phyloP scores from a whole-genome alignment of 306 rosid species.

The Sesbania bispinosa region DNA sequence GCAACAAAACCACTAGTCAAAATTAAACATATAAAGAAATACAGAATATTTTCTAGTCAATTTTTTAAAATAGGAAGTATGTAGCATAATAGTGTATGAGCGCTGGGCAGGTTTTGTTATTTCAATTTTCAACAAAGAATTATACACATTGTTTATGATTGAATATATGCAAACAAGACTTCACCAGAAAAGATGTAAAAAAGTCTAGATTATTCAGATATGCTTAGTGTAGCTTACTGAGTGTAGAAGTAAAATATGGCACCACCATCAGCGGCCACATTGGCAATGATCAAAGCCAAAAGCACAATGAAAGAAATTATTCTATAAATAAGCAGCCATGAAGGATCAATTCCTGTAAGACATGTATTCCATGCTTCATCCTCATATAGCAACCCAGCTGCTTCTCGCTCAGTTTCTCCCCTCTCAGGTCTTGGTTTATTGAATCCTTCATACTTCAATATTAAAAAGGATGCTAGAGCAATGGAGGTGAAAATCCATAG shows the following conservation, averaged over 20 bases:
- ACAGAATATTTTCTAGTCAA: background rate
- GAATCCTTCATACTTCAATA: conserved; percentile 68
- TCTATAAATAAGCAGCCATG: conserved; percentile 73
- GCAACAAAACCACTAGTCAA: background rate
- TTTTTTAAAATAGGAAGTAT: background rate
- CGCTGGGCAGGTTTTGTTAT: background rate
- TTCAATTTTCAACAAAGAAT: too few relatives aligned
- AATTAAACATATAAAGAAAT: background rate
- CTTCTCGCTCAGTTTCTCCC: conserved; percentile 34
- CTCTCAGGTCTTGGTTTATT: conserved; percentile 28
- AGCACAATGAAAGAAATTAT: conserved; percentile 56
- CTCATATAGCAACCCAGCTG: conserved; percentile 44
- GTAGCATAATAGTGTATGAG: background rate
- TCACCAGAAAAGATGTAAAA: background rate
- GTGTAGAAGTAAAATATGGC: conserved; percentile 75
- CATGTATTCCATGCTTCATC: conserved; percentile 82
- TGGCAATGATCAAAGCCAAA: conserved; percentile 50
- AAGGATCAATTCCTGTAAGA: conserved; percentile 62
- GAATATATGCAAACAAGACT: too few relatives aligned
- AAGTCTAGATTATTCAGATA: background rate
- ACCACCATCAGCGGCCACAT: conserved; percentile 48
- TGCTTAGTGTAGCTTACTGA: conserved; percentile 60
- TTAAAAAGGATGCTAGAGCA: conserved; percentile 42
- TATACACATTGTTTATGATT: too few relatives aligned
- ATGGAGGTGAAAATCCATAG: conserved; percentile 39